phyloP scores from a whole-genome alignment of 1,139 yeast species.

The Pichia sp. region DNA sequence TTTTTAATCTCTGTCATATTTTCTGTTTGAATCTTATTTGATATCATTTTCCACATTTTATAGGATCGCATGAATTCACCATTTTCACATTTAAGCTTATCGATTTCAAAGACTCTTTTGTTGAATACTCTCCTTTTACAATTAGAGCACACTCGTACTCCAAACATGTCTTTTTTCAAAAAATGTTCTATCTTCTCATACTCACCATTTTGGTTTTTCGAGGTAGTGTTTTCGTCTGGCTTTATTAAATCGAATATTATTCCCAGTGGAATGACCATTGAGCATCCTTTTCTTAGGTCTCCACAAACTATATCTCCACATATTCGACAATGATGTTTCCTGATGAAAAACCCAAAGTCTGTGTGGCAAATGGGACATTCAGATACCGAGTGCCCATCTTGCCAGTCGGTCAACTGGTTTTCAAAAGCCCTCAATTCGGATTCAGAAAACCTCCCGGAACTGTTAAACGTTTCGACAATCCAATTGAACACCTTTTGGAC shows the following conservation, averaged over 20 bases:
- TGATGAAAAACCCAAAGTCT: slow-evolving; percentile 49
- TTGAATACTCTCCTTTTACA: slow-evolving; percentile 65
- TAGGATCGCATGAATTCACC: slow-evolving; percentile 33
- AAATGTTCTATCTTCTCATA: background rate
- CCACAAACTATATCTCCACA: slow-evolving; percentile 87
- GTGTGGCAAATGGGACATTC: slow-evolving; percentile 64
- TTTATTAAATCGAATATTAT: slow-evolving; percentile 41
- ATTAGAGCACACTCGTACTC: slow-evolving; percentile 55
- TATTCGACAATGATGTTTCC: slow-evolving; percentile 55
- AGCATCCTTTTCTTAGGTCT: slow-evolving; percentile 56
- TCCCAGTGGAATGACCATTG: slow-evolving; percentile 62
- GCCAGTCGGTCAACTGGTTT: slow-evolving; percentile 64
- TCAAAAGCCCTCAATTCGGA: slow-evolving; percentile 35
- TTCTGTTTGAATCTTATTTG: slow-evolving; percentile 35
- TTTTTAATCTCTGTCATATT: slow-evolving; percentile 24
- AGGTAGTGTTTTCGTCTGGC: background rate
- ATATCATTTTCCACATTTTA: slow-evolving; percentile 36
- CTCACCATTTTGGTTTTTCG: background rate
- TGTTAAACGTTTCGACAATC: slow-evolving; percentile 11
- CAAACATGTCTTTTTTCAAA: slow-evolving; percentile 9
- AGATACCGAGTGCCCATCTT: slow-evolving; percentile 45
- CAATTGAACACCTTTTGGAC: slow-evolving; percentile 40
- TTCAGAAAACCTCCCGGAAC: slow-evolving; percentile 13
- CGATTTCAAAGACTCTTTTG: slow-evolving; percentile 48
- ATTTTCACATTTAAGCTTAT: slow-evolving; percentile 25